A percentile compares a stretch with the other conserved stretches of the same genome.
Evolutionary conservation across 306 rosid species (phyloP).

Genomic region (Rosa persica): DNA sequence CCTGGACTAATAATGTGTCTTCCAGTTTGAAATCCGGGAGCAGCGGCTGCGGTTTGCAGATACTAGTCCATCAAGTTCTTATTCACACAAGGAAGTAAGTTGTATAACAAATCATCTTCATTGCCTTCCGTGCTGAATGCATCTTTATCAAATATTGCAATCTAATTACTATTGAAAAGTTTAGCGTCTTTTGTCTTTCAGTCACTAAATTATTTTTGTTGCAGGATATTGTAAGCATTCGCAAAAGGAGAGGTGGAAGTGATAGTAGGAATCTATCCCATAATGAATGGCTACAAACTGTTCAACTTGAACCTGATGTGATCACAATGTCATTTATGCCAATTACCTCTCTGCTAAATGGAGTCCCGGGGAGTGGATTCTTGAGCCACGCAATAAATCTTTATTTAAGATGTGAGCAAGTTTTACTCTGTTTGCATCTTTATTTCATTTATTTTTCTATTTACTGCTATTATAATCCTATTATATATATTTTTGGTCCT

Average conservation of each 20-base stretch:
- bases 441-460: conserved; percentile 8
- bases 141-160: conserved; percentile 3
- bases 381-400: conserved; percentile 98
- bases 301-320: conserved; percentile 87
- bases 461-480: conserved; percentile 13
- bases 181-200: not conserved
- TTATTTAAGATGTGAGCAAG: conserved; percentile 87
- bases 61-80: conserved; percentile 69
- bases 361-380: conserved; percentile 98
- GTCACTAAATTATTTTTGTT: conserved; percentile 18
- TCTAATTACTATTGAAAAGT: not conserved
- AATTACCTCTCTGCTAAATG: conserved; percentile 83
- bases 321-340: conserved; percentile 97
- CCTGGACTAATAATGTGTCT: conserved; percentile 32
- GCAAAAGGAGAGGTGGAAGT: conserved; percentile 89
- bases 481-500: not conserved
- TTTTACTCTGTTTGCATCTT: conserved; percentile 17
- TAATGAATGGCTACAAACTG: conserved; percentile 83
- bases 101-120: conserved; percentile 22
- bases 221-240: conserved; percentile 74
- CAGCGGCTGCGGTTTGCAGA: conserved; percentile 78
- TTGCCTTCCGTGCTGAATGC: conserved; percentile 9
- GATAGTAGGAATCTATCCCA: conserved; percentile 56
- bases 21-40: conserved; percentile 77
- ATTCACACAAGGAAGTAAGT: conserved; percentile 85